A percentile compares a stretch with the other conserved stretches of the same genome.
Evolutionary conservation across 345 rosid genomes (phyloP).

Genomic region (Nephelium lappaceum): DNA sequence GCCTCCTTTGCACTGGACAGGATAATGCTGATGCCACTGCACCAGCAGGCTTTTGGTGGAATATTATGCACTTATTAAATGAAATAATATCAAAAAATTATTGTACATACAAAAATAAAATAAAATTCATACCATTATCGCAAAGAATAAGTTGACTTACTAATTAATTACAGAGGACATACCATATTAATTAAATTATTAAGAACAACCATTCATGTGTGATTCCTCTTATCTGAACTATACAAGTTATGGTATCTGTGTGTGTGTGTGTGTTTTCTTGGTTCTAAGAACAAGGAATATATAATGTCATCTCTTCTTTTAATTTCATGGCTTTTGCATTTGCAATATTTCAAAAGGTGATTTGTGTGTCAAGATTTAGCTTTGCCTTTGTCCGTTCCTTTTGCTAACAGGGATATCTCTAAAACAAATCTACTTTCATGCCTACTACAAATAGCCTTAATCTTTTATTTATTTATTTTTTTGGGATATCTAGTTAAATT

Average conservation of each 20-base stretch:
- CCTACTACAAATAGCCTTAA: neutral
- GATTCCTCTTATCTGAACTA: neutral
- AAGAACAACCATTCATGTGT: neutral
- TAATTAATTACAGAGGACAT: too few relatives aligned
- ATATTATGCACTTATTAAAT: too few relatives aligned
- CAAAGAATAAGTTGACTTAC: too few relatives aligned
- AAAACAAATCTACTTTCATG: neutral
- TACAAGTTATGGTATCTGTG: neutral
- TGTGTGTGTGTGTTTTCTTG: neutral
- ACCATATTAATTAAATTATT: too few relatives aligned
- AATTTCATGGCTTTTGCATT: conserved; percentile 9
- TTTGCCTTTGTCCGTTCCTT: neutral
- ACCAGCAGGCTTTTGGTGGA: too few relatives aligned
- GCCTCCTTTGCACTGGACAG: too few relatives aligned
- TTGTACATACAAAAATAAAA: neutral
- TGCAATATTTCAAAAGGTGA: neutral
- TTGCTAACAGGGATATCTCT: neutral
- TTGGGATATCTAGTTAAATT: too few relatives aligned
- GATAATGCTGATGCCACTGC: too few relatives aligned
- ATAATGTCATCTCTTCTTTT: neutral
- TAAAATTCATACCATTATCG: neutral
- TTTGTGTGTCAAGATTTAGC: conserved; percentile 8
- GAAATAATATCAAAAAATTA: neutral
- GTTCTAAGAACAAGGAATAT: neutral
- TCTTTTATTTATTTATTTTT: too few relatives aligned